These are phyloP conservation scores for Thermoascus crustaceus DNA, from an alignment of 2,329 filamentous ascomycete genomes.

Conservation along the genomic window DNA sequence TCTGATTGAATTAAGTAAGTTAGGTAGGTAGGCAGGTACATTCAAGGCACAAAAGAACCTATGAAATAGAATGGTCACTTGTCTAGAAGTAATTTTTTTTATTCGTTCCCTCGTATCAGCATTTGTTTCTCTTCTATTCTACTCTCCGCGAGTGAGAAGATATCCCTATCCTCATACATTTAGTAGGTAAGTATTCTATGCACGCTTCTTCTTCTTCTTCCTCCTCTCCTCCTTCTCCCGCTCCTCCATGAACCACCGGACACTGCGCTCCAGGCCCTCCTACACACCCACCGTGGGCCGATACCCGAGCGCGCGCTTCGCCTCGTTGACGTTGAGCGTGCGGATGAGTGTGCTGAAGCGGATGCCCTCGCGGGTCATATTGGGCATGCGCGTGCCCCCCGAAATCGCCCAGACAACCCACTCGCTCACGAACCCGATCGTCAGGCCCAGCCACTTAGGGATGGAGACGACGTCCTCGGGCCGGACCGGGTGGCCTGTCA, in stretches of 20 bases:
- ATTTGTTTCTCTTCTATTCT: no score
- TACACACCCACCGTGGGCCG: slow-evolving; percentile 6
- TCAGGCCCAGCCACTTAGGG: slow-evolving; percentile 15
- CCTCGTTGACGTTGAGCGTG: slow-evolving; percentile 17
- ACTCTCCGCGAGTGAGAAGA: no score
- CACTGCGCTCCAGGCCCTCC: slow-evolving; percentile 2
- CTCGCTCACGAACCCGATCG: slow-evolving; percentile 18
- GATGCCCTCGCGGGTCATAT: slow-evolving; percentile 12
- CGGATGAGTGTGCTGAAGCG: slow-evolving; percentile 13
- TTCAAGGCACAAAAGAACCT: no score
- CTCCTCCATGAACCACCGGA: slow-evolving; percentile 6
- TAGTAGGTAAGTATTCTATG: no score
- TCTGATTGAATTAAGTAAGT: no score
- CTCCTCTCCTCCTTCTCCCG: background rate
- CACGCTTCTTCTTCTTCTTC: background rate
- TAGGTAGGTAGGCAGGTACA: no score
- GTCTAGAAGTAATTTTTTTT: no score
- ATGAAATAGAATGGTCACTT: no score
- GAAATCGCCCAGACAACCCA: slow-evolving; percentile 17
- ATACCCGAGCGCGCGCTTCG: slow-evolving; percentile 12
- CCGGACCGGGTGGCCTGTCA: slow-evolving; percentile 15
- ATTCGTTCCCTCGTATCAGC: no score
- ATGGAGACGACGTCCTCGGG: slow-evolving; percentile 15
- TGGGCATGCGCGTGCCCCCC: slow-evolving; percentile 12
- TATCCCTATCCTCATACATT: no score